A percentile compares a stretch with the other conserved stretches of the same genome.
Evolutionary conservation across 305 asterid genomes (phyloP).

Genomic region (Salvia sclarea): DNA sequence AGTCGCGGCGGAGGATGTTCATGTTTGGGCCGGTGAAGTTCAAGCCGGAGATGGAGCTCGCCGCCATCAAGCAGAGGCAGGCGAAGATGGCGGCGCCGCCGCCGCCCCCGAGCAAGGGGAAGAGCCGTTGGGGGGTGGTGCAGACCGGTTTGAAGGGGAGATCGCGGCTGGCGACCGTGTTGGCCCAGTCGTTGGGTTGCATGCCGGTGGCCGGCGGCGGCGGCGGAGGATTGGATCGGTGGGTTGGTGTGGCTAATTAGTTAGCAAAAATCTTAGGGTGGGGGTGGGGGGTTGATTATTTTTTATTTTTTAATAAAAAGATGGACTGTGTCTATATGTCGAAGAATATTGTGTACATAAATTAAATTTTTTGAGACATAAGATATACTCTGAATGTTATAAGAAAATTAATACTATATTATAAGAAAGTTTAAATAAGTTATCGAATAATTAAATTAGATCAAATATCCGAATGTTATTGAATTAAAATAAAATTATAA

Average conservation of each 20-base stretch:
- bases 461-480: no score
- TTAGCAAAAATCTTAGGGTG: background rate
- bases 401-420: no score
- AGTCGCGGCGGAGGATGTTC: slow-evolving; percentile 62
- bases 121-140: slow-evolving; percentile 36
- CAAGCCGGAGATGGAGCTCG: slow-evolving; percentile 73
- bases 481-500: no score
- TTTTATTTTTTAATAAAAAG: background rate
- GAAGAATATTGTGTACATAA: background rate
- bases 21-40: slow-evolving; percentile 81
- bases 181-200: slow-evolving; percentile 50
- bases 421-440: no score
- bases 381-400: no score
- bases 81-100: slow-evolving; percentile 23
- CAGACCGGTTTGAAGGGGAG: slow-evolving; percentile 39
- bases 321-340: background rate
- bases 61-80: slow-evolving; percentile 61
- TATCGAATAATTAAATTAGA: no score
- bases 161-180: slow-evolving; percentile 24
- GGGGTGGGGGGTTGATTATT: no score
- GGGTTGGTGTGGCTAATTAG: slow-evolving; percentile 24
- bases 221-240: slow-evolving; percentile 26
- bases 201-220: slow-evolving; percentile 28
- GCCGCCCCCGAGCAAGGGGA: slow-evolving; percentile 26
- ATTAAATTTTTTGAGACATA: background rate